phyloP scores from a whole-genome alignment of 768 basidiomycete species.

The Suillus bovinus region DNA sequence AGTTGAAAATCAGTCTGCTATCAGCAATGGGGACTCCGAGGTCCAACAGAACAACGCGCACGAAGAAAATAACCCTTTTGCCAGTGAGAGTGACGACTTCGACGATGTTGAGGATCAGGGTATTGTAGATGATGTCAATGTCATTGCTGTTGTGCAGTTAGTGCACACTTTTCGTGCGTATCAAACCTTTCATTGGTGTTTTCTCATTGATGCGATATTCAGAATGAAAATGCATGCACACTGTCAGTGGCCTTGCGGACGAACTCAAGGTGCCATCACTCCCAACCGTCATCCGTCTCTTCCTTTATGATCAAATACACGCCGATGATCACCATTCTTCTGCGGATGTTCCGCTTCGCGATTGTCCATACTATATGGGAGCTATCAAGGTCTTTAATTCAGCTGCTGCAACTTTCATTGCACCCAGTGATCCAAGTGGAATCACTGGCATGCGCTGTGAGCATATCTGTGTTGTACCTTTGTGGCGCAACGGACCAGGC shows the following conservation, averaged over 20 bases:
- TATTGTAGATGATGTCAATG: no score
- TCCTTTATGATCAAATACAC: constrained; percentile 9
- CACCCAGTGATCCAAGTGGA: constrained; percentile 13
- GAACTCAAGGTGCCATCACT: constrained; percentile 1
- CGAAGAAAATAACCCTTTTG: no score
- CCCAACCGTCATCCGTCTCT: not conserved
- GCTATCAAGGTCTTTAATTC: constrained; percentile 4
- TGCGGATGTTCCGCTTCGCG: constrained; percentile 9
- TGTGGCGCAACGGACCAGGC: constrained; percentile 14
- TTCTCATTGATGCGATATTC: no score
- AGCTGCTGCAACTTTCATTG: constrained; percentile 9
- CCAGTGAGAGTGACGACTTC: no score
- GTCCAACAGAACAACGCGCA: no score
- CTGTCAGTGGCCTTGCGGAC: not conserved
- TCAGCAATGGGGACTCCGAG: no score
- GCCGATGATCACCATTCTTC: not conserved
- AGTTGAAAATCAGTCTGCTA: not conserved
- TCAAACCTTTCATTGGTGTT: no score
- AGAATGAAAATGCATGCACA: not conserved
- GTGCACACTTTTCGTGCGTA: no score
- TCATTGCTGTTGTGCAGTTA: no score
- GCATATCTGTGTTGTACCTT: constrained; percentile 20
- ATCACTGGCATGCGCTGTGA: constrained; percentile 19
- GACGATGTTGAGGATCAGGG: no score
- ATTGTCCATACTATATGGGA: constrained; percentile 15